Evolutionary conservation across 345 rosid species (phyloP), one percentile per base, ranked within the genome.

Genomic region (Gynandropsis gynandra): DNA sequence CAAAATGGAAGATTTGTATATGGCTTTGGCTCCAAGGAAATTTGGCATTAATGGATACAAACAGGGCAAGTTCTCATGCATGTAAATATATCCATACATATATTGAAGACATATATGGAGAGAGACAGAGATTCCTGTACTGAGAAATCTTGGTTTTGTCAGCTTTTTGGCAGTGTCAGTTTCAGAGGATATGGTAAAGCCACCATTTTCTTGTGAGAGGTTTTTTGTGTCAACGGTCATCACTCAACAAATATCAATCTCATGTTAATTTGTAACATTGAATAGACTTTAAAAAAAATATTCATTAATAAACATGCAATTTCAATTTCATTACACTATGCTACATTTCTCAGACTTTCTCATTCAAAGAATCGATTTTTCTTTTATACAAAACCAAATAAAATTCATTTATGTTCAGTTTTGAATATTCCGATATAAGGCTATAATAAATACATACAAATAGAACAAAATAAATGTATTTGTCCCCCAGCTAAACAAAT

Each of bases 181-280:
- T 8, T 42, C 15, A 57, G 53, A 50, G 58, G 42, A 58, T 64
- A 24, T 5, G 29, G 29, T 24, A 24, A 65, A 44, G 16, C 37
- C 64, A 65, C 56, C 1, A 47, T 10, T 65, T 65, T 65, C 55
- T 59, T 65, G 65, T 65, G 70, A 59, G 41, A 50, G 4, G 64
- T 45, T 58, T 52, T 44, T 51, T 33, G 50, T 65, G 70, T 65
- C 70, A 65, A 65, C 56, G 55, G 21, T 59, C 65, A 65, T 39
- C 13, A 13, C 50, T 65, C 14, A 11, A 32, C 33, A 54, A 57
- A 52, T 50, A 1, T 54, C 44, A 42, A 38, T 50, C 34, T 27
- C 52, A 56, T 64, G 52, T 50, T 11, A 17, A 61, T 39, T 41
- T 41, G 20, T 7, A 1, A 16, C 16, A 16, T 13, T n/a, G n/a